These are phyloP conservation scores for Yamadazyma friedrichii DNA, from an alignment of 1,139 yeast genomes.

Conservation along the genomic window DNA sequence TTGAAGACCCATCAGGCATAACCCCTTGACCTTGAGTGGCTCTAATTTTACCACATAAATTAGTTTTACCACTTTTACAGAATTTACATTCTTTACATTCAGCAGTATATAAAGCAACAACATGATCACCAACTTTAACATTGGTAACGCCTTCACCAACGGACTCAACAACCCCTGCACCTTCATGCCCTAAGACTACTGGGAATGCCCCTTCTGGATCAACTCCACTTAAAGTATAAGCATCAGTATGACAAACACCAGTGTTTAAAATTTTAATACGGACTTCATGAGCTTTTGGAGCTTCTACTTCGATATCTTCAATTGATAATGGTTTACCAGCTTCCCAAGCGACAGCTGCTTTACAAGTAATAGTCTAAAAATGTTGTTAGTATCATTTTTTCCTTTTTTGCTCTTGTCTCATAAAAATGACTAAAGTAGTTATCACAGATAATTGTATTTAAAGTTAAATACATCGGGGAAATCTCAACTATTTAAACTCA, in stretches of 20 bases:
- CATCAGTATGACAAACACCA: slow-evolving; percentile 98
- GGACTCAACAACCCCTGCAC: slow-evolving; percentile 93
- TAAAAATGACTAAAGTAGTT: background rate
- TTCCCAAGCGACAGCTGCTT: slow-evolving; percentile 98
- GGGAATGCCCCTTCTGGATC: slow-evolving; percentile 99
- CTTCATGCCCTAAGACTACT: slow-evolving; percentile 89
- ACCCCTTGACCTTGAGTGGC: slow-evolving; percentile 42
- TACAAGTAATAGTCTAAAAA: slow-evolving; percentile 71
- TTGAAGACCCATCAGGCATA: slow-evolving; percentile 86
- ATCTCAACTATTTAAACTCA: background rate
- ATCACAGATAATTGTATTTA: background rate
- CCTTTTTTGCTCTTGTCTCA: background rate
- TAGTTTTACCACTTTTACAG: slow-evolving; percentile 94
- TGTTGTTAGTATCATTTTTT: slow-evolving; percentile 12
- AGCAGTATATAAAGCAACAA: slow-evolving; percentile 90
- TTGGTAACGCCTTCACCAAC: slow-evolving; percentile 89
- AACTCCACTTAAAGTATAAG: slow-evolving; percentile 88
- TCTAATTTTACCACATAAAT: slow-evolving; percentile 87
- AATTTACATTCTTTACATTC: slow-evolving; percentile 95
- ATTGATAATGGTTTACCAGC: slow-evolving; percentile 81
- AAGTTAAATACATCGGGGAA: background rate
- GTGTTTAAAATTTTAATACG: slow-evolving; percentile 84
- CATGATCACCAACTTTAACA: slow-evolving; percentile 87
- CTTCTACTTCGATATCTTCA: slow-evolving; percentile 85
- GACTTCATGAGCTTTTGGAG: slow-evolving; percentile 97